Base-by-base conservation (phyloP, 129 eudicot species). In the Dittrichia graveolens region DNA sequence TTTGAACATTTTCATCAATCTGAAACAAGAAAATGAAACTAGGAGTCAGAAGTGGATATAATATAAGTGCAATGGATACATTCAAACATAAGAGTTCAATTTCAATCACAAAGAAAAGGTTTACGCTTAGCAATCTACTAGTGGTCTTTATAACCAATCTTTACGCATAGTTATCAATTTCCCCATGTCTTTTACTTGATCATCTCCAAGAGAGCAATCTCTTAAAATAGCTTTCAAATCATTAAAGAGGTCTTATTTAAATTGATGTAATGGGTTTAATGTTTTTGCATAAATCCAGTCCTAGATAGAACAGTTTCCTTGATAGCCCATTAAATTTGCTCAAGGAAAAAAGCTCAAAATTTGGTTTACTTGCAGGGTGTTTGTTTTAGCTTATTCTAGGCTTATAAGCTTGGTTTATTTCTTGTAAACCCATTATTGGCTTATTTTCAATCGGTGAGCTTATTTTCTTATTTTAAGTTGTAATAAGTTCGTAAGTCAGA, bases 1-100 rank as follows among this genome's bases (percentile, higher is more conserved):
- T 78, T 49, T 80, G 83, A 81, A 86, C 91, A 71, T 83, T 86
- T 68, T 86, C 91, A 46, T 86, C 91, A 69, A 86, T 86, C 91
- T 86, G 91, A 71, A 52, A 83, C 47, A 77, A 68, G 68, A 75
- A 72, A 24, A 60, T 15, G 35, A 61, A 61, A 24, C 41, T 11
- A 10, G 49, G 41, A 7, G 64, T 49, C 43, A 16, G 7, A 73
- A 60, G 24, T 24, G 19, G 14, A 39, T 19, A 55, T 70, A 52
- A 70, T 53, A 70, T 54, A 70, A 8, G 52, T 34, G 58, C 47
- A 58, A 31, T 6, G 34, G 34, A 5, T 48, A 43, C 63, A 11
- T 10, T 70, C 52, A 41, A 46, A 71, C 18, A 12, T 19, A 8
- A 35, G 14, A 60, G 5, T 15, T 72, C 35, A 46, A 34, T 62